Evolutionary conservation across 768 basidiomycete species (phyloP), one percentile per base, ranked within the genome.

Genomic region (Suillus luteus): DNA sequence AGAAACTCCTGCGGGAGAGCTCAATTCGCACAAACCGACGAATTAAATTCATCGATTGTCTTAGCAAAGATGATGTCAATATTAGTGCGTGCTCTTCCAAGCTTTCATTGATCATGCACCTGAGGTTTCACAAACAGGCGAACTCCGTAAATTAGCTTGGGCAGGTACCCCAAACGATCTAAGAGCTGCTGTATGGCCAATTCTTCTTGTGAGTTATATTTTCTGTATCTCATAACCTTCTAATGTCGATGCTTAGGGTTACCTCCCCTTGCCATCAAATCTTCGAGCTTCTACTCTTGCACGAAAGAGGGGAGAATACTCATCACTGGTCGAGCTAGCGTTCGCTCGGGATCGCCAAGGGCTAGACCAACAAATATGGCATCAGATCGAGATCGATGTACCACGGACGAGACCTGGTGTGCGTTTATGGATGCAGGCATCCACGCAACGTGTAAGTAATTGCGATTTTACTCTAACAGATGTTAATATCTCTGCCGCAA

Each of bases 321-420:
- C 86, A 46, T 92, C 92, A 17, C 83, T 98, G 65, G 96, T 96
- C 9, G 86, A 93, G 67, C 81, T 95, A 19, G 90, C 97, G 17
- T 99, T 99, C 74, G 87, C 91, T 14, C 85, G 92, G 44, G 94
- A 94, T 63, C 85, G 86, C 37, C 89, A 91, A 62, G 89, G 91
- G 0, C 83, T 96, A 37, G 96, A 99, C 76, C 94, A 95, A 70
- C 92, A 93, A 76, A 96, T 99, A 72, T 99, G 97, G 97, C 97
- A 99, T 77, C 97, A 99, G 76, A 99, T 99, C 69, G 94, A 95
- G 72, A 99, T 98, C 64, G 97, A 99, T 71, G 96, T 98, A 7
- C 97, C 97, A 12, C 83, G 97, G 60, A 99, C 97, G 44, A 80
- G 96, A 58, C 96, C 97, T 19, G 95, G 96, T 24, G 88, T 96